Evolutionary conservation across 306 rosid genomes (phyloP).

Genomic region (Nissolia schottii): DNA sequence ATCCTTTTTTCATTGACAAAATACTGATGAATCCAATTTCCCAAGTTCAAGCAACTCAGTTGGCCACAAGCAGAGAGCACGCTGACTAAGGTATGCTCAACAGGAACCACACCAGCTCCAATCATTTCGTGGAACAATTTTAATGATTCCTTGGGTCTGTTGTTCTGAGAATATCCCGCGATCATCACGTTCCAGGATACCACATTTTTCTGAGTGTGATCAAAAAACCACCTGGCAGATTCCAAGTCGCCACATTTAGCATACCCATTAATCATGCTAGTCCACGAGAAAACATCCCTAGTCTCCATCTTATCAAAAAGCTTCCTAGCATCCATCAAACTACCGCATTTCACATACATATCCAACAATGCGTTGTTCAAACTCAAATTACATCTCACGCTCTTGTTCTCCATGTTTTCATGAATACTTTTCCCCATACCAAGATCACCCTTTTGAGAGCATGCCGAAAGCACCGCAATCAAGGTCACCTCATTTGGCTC

Average conservation of each 20-base stretch:
- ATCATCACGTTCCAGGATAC: constrained; percentile 77
- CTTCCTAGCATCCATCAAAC: constrained; percentile 41
- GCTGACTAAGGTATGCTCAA: constrained; percentile 64
- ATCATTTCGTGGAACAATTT: constrained; percentile 58
- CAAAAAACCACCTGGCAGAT: constrained; percentile 54
- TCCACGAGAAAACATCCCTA: constrained; percentile 73
- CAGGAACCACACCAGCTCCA: constrained; percentile 36
- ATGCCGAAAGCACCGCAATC: constrained; percentile 51
- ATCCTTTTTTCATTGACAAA: constrained; percentile 27
- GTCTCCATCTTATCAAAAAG: constrained; percentile 51
- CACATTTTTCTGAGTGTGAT: constrained; percentile 49
- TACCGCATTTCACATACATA: constrained; percentile 63
- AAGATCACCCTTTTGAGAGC: constrained; percentile 43
- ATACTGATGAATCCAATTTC: constrained; percentile 48
- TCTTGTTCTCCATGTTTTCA: constrained; percentile 32
- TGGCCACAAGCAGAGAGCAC: constrained; percentile 77
- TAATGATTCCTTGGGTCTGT: constrained; percentile 54
- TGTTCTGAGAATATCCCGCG: constrained; percentile 73
- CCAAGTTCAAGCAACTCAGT: constrained; percentile 54
- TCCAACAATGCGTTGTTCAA: constrained; percentile 62
- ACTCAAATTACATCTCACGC: constrained; percentile 30
- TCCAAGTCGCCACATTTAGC: constrained; percentile 67
- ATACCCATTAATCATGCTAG: constrained; percentile 75
- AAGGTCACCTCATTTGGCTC: constrained; percentile 77
- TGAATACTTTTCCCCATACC: constrained; percentile 42